These are phyloP conservation scores for Remersonia thermophila DNA, from an alignment of 2,329 filamentous ascomycete genomes.

Conservation along the genomic window DNA sequence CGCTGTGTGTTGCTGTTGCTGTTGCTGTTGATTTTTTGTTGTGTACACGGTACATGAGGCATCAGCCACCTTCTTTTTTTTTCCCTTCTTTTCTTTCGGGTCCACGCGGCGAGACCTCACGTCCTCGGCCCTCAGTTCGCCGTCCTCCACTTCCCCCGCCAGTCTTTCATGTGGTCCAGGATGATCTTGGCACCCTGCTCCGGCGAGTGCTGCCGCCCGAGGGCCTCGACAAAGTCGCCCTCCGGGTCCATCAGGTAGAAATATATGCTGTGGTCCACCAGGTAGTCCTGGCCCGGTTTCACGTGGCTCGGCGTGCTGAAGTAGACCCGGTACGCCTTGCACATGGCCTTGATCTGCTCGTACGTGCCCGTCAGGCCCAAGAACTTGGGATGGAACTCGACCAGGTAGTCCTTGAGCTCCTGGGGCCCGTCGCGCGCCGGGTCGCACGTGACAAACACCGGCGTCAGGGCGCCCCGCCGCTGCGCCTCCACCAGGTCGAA, in stretches of 20 bases:
- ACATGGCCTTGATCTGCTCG: slow-evolving; percentile 84
- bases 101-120: no score
- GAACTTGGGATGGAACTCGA: slow-evolving; percentile 80
- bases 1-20: no score
- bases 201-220: slow-evolving; percentile 87
- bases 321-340: slow-evolving; percentile 94
- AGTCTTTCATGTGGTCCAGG: slow-evolving; percentile 65
- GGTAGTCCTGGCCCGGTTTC: slow-evolving; percentile 86
- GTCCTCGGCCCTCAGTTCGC: no score
- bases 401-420: slow-evolving; percentile 73
- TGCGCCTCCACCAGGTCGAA: slow-evolving; percentile 57
- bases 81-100: no score
- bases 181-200: slow-evolving; percentile 77
- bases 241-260: slow-evolving; percentile 99
- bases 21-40: no score
- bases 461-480: slow-evolving; percentile 44
- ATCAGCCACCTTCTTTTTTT: no score
- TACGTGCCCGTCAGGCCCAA: slow-evolving; percentile 87
- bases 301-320: slow-evolving; percentile 86
- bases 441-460: slow-evolving; percentile 92
- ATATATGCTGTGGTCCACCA: slow-evolving; percentile 98
- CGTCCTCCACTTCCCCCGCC: slow-evolving; percentile 24
- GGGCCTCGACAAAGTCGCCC: slow-evolving; percentile 93
- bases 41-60: no score
- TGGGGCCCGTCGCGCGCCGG: slow-evolving; percentile 79